Evolutionary conservation across 192 early-diverging fungal genomes (phyloP).

Genomic region (Chytriomyces sp.): DNA sequence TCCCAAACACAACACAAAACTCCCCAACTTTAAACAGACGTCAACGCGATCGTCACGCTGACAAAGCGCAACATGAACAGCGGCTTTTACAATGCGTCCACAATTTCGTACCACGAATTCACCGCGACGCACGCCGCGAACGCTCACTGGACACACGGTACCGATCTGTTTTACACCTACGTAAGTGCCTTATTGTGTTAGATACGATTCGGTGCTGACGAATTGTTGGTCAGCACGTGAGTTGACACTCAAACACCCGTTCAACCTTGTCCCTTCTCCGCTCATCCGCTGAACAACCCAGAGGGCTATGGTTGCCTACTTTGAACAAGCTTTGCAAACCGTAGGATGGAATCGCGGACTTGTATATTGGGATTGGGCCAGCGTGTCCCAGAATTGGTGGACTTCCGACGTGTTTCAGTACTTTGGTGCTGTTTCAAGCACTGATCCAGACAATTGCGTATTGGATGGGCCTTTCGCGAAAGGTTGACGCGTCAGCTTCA

Average conservation of each 20-base stretch:
- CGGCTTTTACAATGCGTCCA: neutral
- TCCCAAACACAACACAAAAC: neutral
- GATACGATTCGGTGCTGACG: no score
- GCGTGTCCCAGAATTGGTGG: neutral
- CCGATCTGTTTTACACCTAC: constrained; percentile 23
- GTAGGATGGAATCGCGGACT: neutral
- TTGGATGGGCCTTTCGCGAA: constrained; percentile 3
- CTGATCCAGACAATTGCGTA: constrained; percentile 1
- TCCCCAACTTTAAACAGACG: neutral
- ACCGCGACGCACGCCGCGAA: neutral
- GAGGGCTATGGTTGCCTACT: constrained; percentile 4
- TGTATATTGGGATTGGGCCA: constrained; percentile 17
- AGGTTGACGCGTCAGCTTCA: no score
- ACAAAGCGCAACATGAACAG: neutral
- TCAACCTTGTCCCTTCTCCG: no score
- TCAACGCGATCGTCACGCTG: neutral
- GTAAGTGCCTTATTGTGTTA: neutral
- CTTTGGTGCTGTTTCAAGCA: neutral
- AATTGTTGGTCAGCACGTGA: neutral
- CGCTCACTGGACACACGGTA: constrained; percentile 11
- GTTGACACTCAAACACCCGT: neutral
- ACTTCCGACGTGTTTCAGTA: neutral
- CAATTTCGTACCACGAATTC: neutral
- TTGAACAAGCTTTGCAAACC: constrained; percentile 1
- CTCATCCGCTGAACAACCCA: no score